A percentile compares a stretch with the other conserved stretches of the same genome.
These are phyloP conservation scores for Bondarzewia mesenterica DNA, from an alignment of 1,284 basidiomycete genomes.

Conservation along the genomic window DNA sequence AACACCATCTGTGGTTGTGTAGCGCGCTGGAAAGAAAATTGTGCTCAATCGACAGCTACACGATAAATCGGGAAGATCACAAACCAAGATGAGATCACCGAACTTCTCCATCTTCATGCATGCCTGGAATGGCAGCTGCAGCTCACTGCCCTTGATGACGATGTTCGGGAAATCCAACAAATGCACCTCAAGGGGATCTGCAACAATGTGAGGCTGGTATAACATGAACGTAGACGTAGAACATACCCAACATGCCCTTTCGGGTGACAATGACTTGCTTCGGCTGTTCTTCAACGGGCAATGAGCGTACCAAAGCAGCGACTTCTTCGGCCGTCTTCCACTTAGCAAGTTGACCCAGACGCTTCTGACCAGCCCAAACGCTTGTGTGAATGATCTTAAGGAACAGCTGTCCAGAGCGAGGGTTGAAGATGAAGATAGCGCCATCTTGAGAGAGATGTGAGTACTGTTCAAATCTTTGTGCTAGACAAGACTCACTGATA, in stretches of 20 bases:
- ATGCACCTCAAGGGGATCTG: slow-evolving; percentile 95
- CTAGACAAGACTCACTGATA: slow-evolving; percentile 67
- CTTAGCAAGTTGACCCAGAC: slow-evolving; percentile 98
- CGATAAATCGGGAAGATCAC: slow-evolving; percentile 15
- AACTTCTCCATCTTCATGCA: slow-evolving; percentile 99
- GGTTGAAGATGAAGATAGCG: slow-evolving; percentile 99
- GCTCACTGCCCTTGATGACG: slow-evolving; percentile 98
- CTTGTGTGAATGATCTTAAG: slow-evolving; percentile 99
- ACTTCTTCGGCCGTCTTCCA: slow-evolving; percentile 99
- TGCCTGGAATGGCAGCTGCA: slow-evolving; percentile 98
- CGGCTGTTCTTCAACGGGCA: slow-evolving; percentile 98
- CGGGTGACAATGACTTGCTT: slow-evolving; percentile 99
- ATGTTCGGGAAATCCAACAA: slow-evolving; percentile 99
- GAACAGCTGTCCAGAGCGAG: slow-evolving; percentile 96
- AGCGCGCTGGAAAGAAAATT: slow-evolving; percentile 46
- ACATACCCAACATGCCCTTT: slow-evolving; percentile 94
- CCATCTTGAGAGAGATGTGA: slow-evolving; percentile 50
- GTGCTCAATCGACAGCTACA: not conserved
- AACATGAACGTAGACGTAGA: slow-evolving; percentile 5
- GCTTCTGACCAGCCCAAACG: slow-evolving; percentile 99
- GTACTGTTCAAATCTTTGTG: not conserved
- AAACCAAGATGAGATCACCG: slow-evolving; percentile 88
- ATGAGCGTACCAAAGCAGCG: slow-evolving; percentile 90
- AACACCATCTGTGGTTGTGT: slow-evolving; percentile 99
- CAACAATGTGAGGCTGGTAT: slow-evolving; percentile 7